Conservation (phyloP, 257 asterid species). For the Striga asiatica region DNA sequence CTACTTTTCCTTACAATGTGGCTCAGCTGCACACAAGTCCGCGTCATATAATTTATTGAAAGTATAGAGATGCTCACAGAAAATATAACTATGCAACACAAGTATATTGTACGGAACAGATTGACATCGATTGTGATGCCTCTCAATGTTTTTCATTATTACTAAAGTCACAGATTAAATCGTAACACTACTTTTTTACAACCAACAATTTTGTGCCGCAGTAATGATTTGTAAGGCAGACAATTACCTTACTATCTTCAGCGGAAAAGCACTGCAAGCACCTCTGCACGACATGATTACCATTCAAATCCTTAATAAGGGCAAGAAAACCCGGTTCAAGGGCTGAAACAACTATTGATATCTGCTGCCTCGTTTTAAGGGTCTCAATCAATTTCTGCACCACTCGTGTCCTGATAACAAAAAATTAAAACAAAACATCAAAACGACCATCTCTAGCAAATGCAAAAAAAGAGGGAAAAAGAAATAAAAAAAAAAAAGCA, state of each 20-base stretch:
- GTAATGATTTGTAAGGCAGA: slow-evolving; percentile 1
- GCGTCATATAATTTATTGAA: too few relatives aligned
- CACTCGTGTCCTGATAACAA: slow-evolving; percentile 71
- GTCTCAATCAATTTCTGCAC: slow-evolving; percentile 94
- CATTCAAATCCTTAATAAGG: slow-evolving; percentile 78
- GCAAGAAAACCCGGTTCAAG: slow-evolving; percentile 86
- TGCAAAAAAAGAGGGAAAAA: background rate
- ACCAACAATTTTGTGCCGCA: too few relatives aligned
- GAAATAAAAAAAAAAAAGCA: background rate
- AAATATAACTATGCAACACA: slow-evolving; percentile 1
- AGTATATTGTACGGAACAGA: too few relatives aligned
- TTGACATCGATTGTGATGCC: too few relatives aligned
- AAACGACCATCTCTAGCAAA: background rate
- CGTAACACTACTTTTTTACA: too few relatives aligned
- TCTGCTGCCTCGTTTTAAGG: slow-evolving; percentile 57
- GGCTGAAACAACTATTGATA: slow-evolving; percentile 51
- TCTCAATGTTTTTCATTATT: too few relatives aligned
- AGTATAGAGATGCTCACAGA: too few relatives aligned
- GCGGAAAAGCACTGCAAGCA: slow-evolving; percentile 74
- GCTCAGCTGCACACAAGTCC: slow-evolving; percentile 1
- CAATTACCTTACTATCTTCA: slow-evolving; percentile 67
- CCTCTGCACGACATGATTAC: slow-evolving; percentile 82
- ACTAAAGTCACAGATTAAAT: too few relatives aligned
- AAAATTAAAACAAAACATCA: background rate
- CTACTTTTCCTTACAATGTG: background rate